These are phyloP conservation scores for Cryptomeria japonica DNA, from an alignment of 75 land plant genomes.

Conservation along the genomic window DNA sequence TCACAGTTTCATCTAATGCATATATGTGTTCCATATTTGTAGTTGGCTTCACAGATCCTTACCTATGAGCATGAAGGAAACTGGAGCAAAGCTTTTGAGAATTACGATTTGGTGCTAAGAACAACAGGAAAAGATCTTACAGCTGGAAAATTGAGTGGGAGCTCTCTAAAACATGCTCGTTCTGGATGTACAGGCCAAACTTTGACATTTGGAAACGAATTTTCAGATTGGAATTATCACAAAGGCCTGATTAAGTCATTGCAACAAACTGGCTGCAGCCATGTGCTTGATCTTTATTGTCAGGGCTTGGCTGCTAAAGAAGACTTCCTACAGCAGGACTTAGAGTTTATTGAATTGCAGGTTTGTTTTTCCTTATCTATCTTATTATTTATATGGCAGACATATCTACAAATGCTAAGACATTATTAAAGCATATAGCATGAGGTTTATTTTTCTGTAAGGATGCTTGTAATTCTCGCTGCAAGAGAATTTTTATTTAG, in stretches of 20 bases:
- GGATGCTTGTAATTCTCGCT: background rate
- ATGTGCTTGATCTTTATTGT: constrained; percentile 76
- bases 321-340: constrained; percentile 58
- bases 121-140: constrained; percentile 16
- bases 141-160: constrained; percentile 1
- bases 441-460: background rate
- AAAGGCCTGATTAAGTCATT: constrained; percentile 89
- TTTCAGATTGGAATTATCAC: constrained; percentile 35
- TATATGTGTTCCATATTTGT: constrained; percentile 11
- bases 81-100: constrained; percentile 92
- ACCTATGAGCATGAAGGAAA: constrained; percentile 97
- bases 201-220: constrained; percentile 19
- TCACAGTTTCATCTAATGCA: background rate
- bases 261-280: constrained; percentile 92
- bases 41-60: constrained; percentile 82
- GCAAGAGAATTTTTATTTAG: background rate
- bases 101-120: constrained; percentile 79
- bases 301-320: constrained; percentile 60
- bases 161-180: constrained; percentile 3
- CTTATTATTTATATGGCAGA: background rate
- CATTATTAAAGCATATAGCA: background rate
- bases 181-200: background rate
- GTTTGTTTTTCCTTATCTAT: constrained; percentile 28
- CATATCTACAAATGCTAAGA: background rate
- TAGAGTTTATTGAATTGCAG: constrained; percentile 87